Evolutionary conservation across 208 protist species (phyloP), one percentile per base, ranked within the genome.

Genomic region (Leishmania guyanensis): DNA sequence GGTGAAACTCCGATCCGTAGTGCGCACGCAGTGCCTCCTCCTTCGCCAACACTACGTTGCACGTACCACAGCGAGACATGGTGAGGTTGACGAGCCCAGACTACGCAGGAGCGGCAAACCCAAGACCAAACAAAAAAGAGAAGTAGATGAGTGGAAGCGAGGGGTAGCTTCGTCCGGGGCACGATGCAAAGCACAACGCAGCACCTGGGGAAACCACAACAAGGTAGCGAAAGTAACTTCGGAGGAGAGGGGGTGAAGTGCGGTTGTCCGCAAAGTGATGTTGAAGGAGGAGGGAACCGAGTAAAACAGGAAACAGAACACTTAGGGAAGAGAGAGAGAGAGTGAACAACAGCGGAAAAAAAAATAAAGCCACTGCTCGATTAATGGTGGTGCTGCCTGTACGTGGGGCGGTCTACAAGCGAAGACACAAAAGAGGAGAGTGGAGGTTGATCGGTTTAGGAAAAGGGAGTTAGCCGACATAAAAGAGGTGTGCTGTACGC

Each of bases 1-100:
- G 75, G 77, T 98, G 95, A 14, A 92, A 80, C 26, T 98, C 92
- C 0, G 91, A 94, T 12, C 79, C 83, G 83, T 98, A 98, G 87
- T 98, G 95, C 39, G 74, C 79, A 16, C 88, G 91, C 33, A 94
- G 77, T 22, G 70, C 87, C 20, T 94, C 90, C 62, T 69, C 84
- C 33, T 80, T 82, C 5, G 90, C 84, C 71, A 98, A 86, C n/a
- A 79, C 76, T 12, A 92, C 80, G 65, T 92, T 88, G 85, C 95
- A 98, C 0, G 95, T 95, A 20, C 89, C 87, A 72, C 95, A 98
- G 39, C 88, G 92, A 53, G 92, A 90, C 82, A 94, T 92, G 20
- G 43, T 36, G 50, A 46, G 2, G 29, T 22, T 12, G 20, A 33
- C 14, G 72, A 14, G n/a, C 33, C 68, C 36, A 51, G 51, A 54